phyloP scores from a whole-genome alignment of 2,329 filamentous ascomycete genomes.

The Exophiala aquamarina region DNA sequence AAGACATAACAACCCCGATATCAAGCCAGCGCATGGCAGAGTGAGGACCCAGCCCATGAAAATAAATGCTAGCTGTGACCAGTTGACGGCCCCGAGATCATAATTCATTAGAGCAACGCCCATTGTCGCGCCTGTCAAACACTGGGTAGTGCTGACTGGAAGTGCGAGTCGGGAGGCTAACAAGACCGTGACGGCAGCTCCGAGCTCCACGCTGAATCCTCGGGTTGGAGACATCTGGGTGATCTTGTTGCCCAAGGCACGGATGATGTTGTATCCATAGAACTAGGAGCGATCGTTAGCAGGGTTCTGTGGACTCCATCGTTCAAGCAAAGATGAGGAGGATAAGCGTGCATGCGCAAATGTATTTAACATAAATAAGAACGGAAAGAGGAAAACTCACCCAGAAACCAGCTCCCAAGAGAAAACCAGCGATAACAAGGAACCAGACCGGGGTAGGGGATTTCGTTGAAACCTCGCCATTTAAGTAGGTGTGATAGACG shows the following conservation, averaged over 20 bases:
- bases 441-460: conserved; percentile 42
- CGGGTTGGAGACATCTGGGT: conserved; percentile 40
- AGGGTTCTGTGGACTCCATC: no score
- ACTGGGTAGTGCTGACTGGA: conserved; percentile 40
- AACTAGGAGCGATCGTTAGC: conserved; percentile 21
- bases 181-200: conserved; percentile 41
- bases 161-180: conserved; percentile 36
- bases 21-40: conserved; percentile 42
- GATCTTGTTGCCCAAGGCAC: conserved; percentile 42
- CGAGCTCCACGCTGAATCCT: conserved; percentile 42
- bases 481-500: conserved; percentile 37
- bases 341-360: no score
- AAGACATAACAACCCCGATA: conserved; percentile 40
- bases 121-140: conserved; percentile 36
- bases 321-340: conserved; percentile 27
- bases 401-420: conserved; percentile 43
- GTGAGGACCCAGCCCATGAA: conserved; percentile 47
- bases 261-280: conserved; percentile 39
- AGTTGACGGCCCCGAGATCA: conserved; percentile 43
- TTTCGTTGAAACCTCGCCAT: conserved; percentile 33
- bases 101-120: conserved; percentile 40
- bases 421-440: conserved; percentile 37
- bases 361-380: no score
- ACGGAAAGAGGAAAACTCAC: no score
- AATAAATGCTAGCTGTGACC: conserved; percentile 44